Conservation (phyloP, 768 basidiomycete species). For the Rhizopogon sp. region DNA sequence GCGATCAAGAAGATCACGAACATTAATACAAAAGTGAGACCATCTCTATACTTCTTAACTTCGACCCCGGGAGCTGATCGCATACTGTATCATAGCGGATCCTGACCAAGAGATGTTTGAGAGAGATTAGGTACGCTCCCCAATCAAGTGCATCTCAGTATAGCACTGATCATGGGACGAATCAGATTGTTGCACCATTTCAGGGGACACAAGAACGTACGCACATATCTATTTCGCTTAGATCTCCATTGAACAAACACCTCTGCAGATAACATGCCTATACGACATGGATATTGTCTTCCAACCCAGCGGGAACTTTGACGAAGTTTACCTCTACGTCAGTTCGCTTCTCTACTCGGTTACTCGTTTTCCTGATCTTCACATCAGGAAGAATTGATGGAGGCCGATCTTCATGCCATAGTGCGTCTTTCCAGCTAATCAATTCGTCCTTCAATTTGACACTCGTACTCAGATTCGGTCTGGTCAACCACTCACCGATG, state of each 20-base stretch:
- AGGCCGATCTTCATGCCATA: slow-evolving; percentile 98
- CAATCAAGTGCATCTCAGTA: background rate
- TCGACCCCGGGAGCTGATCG: slow-evolving; percentile 8
- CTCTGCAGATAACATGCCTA: slow-evolving; percentile 79
- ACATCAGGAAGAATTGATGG: slow-evolving; percentile 95
- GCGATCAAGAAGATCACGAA: slow-evolving; percentile 97
- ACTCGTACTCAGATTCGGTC: slow-evolving; percentile 60
- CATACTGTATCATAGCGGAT: slow-evolving; percentile 56
- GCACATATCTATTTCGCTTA: slow-evolving; percentile 16
- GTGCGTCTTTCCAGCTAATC: slow-evolving; percentile 37
- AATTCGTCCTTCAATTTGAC: background rate
- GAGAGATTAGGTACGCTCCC: slow-evolving; percentile 79
- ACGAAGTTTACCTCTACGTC: slow-evolving; percentile 93
- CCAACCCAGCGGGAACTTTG: slow-evolving; percentile 86
- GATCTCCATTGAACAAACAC: slow-evolving; percentile 8
- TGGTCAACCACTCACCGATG: slow-evolving; percentile 83
- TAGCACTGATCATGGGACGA: slow-evolving; percentile 7
- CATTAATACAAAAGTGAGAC: slow-evolving; percentile 77
- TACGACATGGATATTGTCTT: slow-evolving; percentile 99
- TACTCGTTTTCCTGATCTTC: background rate
- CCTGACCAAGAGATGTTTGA: slow-evolving; percentile 91
- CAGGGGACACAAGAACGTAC: slow-evolving; percentile 96
- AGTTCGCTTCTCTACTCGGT: slow-evolving; percentile 20
- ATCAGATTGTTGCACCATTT: slow-evolving; percentile 90
- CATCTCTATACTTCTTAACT: background rate